Evolutionary conservation across 345 rosid species (phyloP).

Genomic region (Orychophragmus violaceus): DNA sequence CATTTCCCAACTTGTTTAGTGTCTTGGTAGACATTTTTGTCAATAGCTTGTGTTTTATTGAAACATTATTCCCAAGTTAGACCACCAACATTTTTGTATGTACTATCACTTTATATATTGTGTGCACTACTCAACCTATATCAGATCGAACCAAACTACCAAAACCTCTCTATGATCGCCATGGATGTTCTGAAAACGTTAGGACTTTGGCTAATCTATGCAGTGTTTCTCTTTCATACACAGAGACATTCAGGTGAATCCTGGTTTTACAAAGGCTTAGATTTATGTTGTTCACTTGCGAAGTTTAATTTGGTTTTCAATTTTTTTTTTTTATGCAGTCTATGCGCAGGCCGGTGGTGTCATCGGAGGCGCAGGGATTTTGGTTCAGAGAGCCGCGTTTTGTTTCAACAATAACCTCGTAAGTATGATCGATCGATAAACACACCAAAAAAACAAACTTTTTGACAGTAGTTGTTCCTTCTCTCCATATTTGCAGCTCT

Average conservation of each 20-base stretch:
- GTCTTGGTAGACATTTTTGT: neutral
- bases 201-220: slow-evolving; percentile 1
- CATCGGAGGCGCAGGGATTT: slow-evolving; percentile 26
- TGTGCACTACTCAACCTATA: neutral
- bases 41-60: slow-evolving; percentile 12
- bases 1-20: slow-evolving; percentile 23
- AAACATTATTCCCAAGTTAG: slow-evolving; percentile 24
- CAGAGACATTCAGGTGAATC: slow-evolving; percentile 13
- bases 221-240: neutral
- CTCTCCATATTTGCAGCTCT: slow-evolving; percentile 34
- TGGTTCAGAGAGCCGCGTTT: slow-evolving; percentile 32
- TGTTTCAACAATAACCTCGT: slow-evolving; percentile 44
- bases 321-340: slow-evolving; percentile 30
- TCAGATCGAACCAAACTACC: neutral
- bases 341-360: slow-evolving; percentile 24
- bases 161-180: neutral
- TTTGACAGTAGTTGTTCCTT: neutral
- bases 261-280: neutral
- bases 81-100: slow-evolving; percentile 18
- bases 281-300: neutral
- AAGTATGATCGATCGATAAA: neutral
- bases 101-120: slow-evolving; percentile 2
- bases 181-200: neutral
- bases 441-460: neutral
- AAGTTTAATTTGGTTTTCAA: neutral